These are phyloP conservation scores for Escallonia rubra DNA, from an alignment of 129 eudicot genomes.

Conservation along the genomic window DNA sequence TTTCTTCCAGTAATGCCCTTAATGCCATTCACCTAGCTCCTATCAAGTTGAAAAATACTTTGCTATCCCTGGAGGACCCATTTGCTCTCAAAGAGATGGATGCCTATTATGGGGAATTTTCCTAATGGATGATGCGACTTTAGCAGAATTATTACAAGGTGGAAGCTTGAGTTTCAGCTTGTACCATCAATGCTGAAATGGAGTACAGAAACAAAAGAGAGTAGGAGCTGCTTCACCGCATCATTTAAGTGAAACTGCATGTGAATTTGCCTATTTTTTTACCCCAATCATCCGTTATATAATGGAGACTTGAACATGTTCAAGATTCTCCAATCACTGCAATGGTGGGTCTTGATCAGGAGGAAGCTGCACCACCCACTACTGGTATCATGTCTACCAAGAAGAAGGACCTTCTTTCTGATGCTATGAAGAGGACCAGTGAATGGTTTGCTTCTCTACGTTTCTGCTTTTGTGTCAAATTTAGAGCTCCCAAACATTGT, in stretches of 20 bases:
- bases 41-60: conserved; percentile 13
- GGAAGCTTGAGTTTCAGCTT: conserved; percentile 15
- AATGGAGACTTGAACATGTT: conserved; percentile 23
- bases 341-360: conserved; percentile 42
- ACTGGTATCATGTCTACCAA: conserved; percentile 29
- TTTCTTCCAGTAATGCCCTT: conserved; percentile 4
- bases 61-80: conserved; percentile 11
- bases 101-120: conserved; percentile 5
- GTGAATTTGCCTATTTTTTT: conserved; percentile 10
- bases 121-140: neutral
- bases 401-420: conserved; percentile 42
- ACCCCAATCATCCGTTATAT: neutral
- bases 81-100: neutral
- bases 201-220: neutral
- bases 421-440: conserved; percentile 75
- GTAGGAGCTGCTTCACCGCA: neutral
- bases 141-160: conserved; percentile 6
- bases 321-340: conserved; percentile 26
- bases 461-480: neutral
- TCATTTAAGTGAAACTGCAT: neutral
- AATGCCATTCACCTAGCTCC: conserved; percentile 15
- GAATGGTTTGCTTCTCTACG: conserved; percentile 63
- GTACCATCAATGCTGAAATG: conserved; percentile 10
- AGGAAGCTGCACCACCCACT: conserved; percentile 19
- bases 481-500: neutral